A percentile compares a stretch with the other conserved stretches of the same genome.
phyloP scores from a whole-genome alignment of 2,329 filamentous ascomycete genomes.

The Erysiphe pisi region DNA sequence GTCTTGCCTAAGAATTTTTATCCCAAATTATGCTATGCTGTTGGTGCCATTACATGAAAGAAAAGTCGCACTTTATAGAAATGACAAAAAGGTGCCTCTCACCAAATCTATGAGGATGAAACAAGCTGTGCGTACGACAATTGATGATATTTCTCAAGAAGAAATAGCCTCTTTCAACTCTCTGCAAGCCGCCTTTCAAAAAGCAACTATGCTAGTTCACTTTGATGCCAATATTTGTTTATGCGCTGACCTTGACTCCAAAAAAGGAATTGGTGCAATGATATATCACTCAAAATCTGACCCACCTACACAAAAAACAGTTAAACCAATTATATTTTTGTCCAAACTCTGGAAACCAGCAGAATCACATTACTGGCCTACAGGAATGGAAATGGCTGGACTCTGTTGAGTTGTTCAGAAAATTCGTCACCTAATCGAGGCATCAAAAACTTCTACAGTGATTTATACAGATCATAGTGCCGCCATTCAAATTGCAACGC shows the following conservation, averaged over 20 bases:
- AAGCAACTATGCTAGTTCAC: neutral
- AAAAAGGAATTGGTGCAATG: slow-evolving; percentile 13
- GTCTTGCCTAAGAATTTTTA: neutral
- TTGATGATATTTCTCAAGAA: neutral
- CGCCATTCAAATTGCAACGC: slow-evolving; percentile 10
- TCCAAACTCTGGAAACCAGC: neutral
- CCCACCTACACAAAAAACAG: slow-evolving; percentile 24
- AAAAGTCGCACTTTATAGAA: neutral
- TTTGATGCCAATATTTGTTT: neutral
- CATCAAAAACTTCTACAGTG: neutral
- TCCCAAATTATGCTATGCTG: neutral
- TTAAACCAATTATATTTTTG: neutral
- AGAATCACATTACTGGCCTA: neutral
- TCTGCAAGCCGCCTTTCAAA: neutral
- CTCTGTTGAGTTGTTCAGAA: neutral
- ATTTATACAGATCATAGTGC: neutral
- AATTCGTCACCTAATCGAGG: slow-evolving; percentile 14
- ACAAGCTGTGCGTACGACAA: neutral
- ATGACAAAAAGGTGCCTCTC: neutral
- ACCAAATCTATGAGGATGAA: neutral
- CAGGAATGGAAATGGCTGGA: neutral
- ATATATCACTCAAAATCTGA: neutral
- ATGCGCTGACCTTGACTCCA: neutral
- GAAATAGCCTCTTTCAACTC: neutral
- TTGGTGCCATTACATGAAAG: neutral